Base-by-base conservation (phyloP, 768 basidiomycete species). In the Boletellus sp. region DNA sequence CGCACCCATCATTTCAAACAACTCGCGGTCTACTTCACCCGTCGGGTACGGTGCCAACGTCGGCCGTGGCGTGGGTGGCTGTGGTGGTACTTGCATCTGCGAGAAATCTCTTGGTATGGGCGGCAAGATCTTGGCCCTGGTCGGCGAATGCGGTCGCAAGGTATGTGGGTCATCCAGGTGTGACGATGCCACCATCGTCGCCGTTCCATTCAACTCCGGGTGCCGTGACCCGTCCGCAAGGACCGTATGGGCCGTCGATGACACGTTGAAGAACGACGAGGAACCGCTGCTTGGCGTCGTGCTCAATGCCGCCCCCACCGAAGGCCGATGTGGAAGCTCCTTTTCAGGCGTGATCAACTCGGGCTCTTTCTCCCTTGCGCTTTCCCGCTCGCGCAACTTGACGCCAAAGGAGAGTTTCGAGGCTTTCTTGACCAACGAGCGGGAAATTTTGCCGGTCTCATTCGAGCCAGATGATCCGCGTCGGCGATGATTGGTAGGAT, bases 181-280 rank as follows among this genome's bases (percentile, higher is more conserved):
- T 9, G 47, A 19, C 5, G 58, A 19, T 6, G 58, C 48, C 13
- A 64, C 40, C 15, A 48, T 53, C 26, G 62, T 51, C 17, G 20
- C 36, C 2, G 58, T 59, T 10, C 63, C 65, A 23, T 68, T 66
- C 16, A 23, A 15, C 17, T 71, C 67, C 0, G 44, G 39, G n/a
- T 60, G 59, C 12, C 68, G 66, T 13, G 67, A 63, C 7, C 54
- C 54, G 3, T 78, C 76, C 4, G 66, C 65, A 17, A 69, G 64
- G 3, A 70, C 58, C 1, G 72, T 72, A 43, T 74, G 74, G 26
- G 77, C 73, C 42, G 78, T 77, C 6, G 83, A 78, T 6, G 83
- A 75, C 24, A 89, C 85, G 60, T 90, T 90, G 74, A 91, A 90
- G 72, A 92, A 90, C 3, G 89, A 90, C 3, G 88, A 90, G 0